Conservation (phyloP, 148 eudicot genomes). For the Heliamphora exappendiculata region DNA sequence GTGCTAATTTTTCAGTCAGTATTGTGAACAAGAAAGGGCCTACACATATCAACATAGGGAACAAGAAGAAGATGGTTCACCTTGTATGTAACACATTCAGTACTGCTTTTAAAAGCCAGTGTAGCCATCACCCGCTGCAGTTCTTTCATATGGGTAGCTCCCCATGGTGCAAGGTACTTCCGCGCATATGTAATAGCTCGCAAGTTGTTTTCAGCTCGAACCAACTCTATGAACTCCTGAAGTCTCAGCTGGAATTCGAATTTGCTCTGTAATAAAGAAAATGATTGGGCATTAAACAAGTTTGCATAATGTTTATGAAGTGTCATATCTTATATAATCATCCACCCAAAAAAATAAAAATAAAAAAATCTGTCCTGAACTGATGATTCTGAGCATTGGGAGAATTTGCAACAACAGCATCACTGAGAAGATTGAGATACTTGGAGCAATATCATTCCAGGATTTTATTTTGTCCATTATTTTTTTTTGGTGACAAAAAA, state of each 20-base stretch:
- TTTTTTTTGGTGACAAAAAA: no score
- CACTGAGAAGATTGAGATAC: background rate
- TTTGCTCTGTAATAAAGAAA: slow-evolving; percentile 59
- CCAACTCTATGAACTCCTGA: slow-evolving; percentile 95
- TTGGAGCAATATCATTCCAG: background rate
- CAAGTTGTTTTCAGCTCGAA: slow-evolving; percentile 67
- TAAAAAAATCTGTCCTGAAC: background rate
- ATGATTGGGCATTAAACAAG: slow-evolving; percentile 6
- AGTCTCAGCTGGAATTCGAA: slow-evolving; percentile 94
- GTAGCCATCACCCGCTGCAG: slow-evolving; percentile 87
- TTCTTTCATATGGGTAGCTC: slow-evolving; percentile 84
- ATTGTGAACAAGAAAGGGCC: background rate
- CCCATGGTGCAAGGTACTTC: slow-evolving; percentile 92
- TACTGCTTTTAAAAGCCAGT: slow-evolving; percentile 84
- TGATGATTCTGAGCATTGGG: background rate
- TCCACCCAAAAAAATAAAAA: background rate
- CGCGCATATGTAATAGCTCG: slow-evolving; percentile 83
- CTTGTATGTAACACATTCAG: slow-evolving; percentile 87
- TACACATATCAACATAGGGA: background rate
- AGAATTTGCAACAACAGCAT: background rate
- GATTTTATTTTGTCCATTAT: no score
- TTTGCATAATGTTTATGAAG: background rate
- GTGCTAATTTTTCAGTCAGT: no score
- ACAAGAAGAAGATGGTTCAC: slow-evolving; percentile 26
- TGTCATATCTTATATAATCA: background rate